Percentiles rank a stretch among this genome's conserved stretches.
phyloP scores from a whole-genome alignment of 2,329 filamentous ascomycete species.

The Fusarium nodosum region DNA sequence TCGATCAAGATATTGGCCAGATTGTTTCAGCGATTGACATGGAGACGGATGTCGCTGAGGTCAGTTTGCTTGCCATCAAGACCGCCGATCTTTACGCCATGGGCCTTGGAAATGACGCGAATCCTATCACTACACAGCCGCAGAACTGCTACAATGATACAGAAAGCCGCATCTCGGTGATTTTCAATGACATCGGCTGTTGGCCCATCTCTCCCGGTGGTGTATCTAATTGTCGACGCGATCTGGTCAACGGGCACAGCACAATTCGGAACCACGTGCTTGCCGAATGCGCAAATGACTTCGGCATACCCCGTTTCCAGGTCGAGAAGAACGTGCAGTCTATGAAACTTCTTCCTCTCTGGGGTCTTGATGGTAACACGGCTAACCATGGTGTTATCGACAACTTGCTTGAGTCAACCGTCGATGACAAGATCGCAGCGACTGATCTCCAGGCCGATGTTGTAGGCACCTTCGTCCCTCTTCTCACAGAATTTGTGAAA shows the following conservation, averaged over 20 bases:
- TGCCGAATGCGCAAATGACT: constrained; percentile 40
- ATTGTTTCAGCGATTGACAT: constrained; percentile 39
- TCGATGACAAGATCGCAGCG: constrained; percentile 37
- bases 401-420: constrained; percentile 36
- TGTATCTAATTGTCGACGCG: constrained; percentile 41
- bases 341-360: constrained; percentile 38
- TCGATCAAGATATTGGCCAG: constrained; percentile 35
- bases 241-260: constrained; percentile 41
- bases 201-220: constrained; percentile 41
- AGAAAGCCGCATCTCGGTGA: constrained; percentile 30
- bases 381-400: constrained; percentile 40
- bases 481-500: constrained; percentile 39
- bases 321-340: constrained; percentile 44
- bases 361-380: constrained; percentile 39
- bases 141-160: constrained; percentile 39
- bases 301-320: constrained; percentile 40
- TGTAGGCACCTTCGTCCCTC: constrained; percentile 26
- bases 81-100: constrained; percentile 41
- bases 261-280: constrained; percentile 43
- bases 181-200: constrained; percentile 41
- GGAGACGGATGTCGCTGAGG: constrained; percentile 36
- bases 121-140: constrained; percentile 33
- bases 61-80: constrained; percentile 34
- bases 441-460: constrained; percentile 31
- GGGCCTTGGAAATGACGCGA: constrained; percentile 41